phyloP scores from a whole-genome alignment of 176 grass and related monocot genomes.

The Thalia dealbata region DNA sequence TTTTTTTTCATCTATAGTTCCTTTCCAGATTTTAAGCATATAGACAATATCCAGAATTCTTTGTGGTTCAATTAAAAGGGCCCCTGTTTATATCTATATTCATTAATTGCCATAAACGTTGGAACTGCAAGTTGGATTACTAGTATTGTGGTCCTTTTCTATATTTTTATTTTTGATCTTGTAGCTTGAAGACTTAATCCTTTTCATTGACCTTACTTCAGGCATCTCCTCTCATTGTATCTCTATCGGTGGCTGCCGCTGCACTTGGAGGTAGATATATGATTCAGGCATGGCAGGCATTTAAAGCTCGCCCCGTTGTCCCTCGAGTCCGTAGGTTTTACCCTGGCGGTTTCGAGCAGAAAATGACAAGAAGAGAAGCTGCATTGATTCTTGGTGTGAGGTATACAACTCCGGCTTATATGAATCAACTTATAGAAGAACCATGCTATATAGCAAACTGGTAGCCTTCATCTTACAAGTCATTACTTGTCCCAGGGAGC shows the following conservation, averaged over 20 bases:
- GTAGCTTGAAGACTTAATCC: not conserved
- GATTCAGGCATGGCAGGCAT: conserved; percentile 64
- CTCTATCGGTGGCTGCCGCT: conserved; percentile 58
- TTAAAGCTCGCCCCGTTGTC: conserved; percentile 32
- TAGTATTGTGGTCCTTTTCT: not conserved
- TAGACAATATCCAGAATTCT: no score
- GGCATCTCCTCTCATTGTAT: conserved; percentile 56
- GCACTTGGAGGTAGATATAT: conserved; percentile 55
- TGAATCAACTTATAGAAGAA: not conserved
- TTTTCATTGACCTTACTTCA: not conserved
- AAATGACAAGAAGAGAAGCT: conserved; percentile 74
- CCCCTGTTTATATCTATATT: no score
- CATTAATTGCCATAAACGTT: no score
- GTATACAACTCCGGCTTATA: conserved; percentile 16
- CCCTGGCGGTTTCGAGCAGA: conserved; percentile 66
- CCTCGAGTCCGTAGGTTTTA: conserved; percentile 58
- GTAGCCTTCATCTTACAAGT: no score
- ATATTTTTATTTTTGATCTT: not conserved
- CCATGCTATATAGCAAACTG: no score
- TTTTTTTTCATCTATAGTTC: no score
- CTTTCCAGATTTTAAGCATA: no score
- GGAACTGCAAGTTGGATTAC: not conserved
- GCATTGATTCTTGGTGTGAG: conserved; percentile 81
- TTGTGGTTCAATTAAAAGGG: no score
- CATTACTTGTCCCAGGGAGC: conserved; percentile 39